Evolutionary conservation across 164 flowering plant species (phyloP).

Genomic region (Paratinospora sagittata): DNA sequence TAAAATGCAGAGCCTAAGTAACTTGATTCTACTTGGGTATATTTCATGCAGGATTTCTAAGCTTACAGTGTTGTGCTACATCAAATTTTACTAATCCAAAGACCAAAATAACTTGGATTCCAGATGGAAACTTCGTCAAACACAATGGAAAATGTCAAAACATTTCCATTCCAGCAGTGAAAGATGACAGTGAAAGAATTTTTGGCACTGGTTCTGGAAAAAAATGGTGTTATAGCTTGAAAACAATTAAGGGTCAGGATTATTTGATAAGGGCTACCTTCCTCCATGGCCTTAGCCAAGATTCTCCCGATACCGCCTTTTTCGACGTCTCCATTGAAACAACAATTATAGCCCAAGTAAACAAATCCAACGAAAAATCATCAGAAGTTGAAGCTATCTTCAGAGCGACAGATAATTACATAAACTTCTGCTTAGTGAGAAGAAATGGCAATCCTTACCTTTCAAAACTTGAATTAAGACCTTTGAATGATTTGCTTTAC

Average conservation of each 20-base stretch:
- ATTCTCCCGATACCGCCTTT: not conserved
- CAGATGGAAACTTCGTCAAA: slow-evolving; percentile 35
- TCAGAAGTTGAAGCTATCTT: slow-evolving; percentile 40
- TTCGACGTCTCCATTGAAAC: slow-evolving; percentile 36
- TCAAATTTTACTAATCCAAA: slow-evolving; percentile 30
- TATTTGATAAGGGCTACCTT: slow-evolving; percentile 58
- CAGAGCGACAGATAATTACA: slow-evolving; percentile 27
- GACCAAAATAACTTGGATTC: slow-evolving; percentile 34
- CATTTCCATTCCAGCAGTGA: slow-evolving; percentile 11
- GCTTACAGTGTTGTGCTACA: slow-evolving; percentile 47
- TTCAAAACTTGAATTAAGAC: slow-evolving; percentile 58
- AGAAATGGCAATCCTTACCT: slow-evolving; percentile 38
- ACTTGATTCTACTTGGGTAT: not conserved
- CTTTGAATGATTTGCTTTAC: slow-evolving; percentile 25
- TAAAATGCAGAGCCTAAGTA: not conserved
- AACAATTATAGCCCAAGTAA: slow-evolving; percentile 30
- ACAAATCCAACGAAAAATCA: slow-evolving; percentile 20
- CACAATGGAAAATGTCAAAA: slow-evolving; percentile 23
- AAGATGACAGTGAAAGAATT: slow-evolving; percentile 21
- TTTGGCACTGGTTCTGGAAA: slow-evolving; percentile 24
- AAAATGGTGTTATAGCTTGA: slow-evolving; percentile 52
- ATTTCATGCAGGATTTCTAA: slow-evolving; percentile 47
- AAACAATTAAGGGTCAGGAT: slow-evolving; percentile 28
- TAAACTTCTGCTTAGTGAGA: slow-evolving; percentile 45
- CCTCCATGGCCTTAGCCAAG: slow-evolving; percentile 16